Evolutionary conservation across 2,329 filamentous ascomycete genomes (phyloP), one percentile per base, ranked within the genome.

Genomic region (Ceratocystis destructans): DNA sequence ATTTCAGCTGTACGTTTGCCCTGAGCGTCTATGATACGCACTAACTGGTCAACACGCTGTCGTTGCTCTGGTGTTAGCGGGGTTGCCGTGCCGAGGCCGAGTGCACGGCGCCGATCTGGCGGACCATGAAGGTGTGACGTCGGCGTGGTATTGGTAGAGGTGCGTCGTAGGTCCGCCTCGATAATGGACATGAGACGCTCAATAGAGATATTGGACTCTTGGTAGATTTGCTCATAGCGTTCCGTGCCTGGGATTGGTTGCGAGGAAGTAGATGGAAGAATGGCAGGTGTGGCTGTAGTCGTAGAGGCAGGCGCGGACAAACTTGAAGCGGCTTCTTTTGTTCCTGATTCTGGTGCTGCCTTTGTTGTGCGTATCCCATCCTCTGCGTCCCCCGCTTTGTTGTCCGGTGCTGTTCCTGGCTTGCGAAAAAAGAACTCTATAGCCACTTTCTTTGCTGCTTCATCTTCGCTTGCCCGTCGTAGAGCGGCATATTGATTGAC

Each of bases 151-250:
- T 69, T 64, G 53, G 71, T 69, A 50, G 69, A 69, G 61, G 70
- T 66, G 59, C 71, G 62, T 63, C 72, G 71, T n/a, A 73, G 73
- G 61, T 76, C 75, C 46, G 72, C 73, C 57, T 71, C 69, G 61
- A 77, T 74, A 37, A 69, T 63, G 37, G 67, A 69, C 50, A 76
- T 70, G 3, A 73, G 72, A 5, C 73, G 71, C 12, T 72, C 70
- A 28, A 75, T 65, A 17, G 68, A 61, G 12, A 67, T 61, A 44
- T 37, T 62, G 7, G 41, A 48, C 17, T 59, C 46, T 44, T 61
- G 55, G 65, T 67, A 67, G 62, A 69, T 67, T 50, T 66, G 55
- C 4, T 65, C 68, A 62, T 70, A 69, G 31, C 65, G 65, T 55
- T 70, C 68, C 4, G 67, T 68, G 8, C 66, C 66, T 1, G 66